Base-by-base conservation (phyloP, 2,329 filamentous ascomycete genomes). In the Sphaceloma murrayae region DNA sequence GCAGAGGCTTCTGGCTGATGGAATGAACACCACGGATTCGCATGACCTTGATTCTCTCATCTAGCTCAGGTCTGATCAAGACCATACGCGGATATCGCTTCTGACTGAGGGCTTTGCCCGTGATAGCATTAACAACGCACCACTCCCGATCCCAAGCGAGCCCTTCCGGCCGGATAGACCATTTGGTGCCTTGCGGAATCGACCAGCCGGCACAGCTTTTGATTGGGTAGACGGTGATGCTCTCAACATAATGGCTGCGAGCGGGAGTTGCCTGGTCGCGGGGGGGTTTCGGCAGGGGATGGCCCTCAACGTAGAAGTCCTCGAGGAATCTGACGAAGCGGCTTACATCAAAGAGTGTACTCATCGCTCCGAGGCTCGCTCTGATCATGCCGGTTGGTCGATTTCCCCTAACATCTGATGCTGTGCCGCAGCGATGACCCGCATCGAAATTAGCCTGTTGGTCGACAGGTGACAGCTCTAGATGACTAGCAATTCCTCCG, bases 61-160 rank as follows among this genome's bases (percentile, higher is more conserved):
- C 83, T 30, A 96, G 67, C 3, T 58, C 62, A 5, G 91, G 89
- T 40, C 74, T 74, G 42, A 98, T 71, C 3, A 95, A 73, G 9
- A 85, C 82, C 89, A 98, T 96, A 24, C 72, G 77, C 2, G 88
- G 85, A 57, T 91, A 81, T 51, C 80, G 73, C 64, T 96, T 98
- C 62, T 96, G 89, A 58, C 77, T 94, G 44, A 98, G 67, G 4
- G 82, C 86, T 53, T 80, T 78, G 0, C 85, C 83, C 1, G 88
- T 93, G 32, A 85, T 87, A 56, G 80, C 75, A 58, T 95, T 88
- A 10, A 98, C 72, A 14, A 98, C 68, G 63, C 89, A 96, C 89
- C 91, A 98, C 66, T 96, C 89, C 49, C 91, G 75, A 60, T 98
- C 91, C 87, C 89, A 96, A 6, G 80, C 82, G 2, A 98, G 69